Percentiles rank a stretch among this genome's conserved stretches.
Conservation (phyloP, 2,329 filamentous ascomycete species). For the Didymella glomerata region DNA sequence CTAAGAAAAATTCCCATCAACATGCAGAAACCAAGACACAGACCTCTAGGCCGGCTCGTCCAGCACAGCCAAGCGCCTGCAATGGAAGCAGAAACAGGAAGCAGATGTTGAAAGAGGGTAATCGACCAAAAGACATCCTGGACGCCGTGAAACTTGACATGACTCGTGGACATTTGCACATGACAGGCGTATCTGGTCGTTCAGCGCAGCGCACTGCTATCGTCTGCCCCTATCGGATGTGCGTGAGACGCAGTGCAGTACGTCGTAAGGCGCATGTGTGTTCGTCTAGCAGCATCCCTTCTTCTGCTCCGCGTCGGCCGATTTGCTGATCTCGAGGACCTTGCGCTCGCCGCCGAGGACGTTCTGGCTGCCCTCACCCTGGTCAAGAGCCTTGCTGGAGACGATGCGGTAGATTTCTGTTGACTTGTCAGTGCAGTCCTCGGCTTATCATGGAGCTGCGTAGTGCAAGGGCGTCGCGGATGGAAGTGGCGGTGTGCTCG, state of each 20-base stretch:
- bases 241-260: constrained; percentile 27
- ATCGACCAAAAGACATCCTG: constrained; percentile 42
- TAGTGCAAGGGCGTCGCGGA: background rate
- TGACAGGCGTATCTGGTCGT: constrained; percentile 29
- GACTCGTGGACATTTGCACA: constrained; percentile 41
- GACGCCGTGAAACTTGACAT: constrained; percentile 49
- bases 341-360: constrained; percentile 78
- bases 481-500: constrained; percentile 14
- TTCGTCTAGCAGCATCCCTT: constrained; percentile 76
- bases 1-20: constrained; percentile 34
- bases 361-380: constrained; percentile 81
- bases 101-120: constrained; percentile 41
- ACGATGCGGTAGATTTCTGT: constrained; percentile 99
- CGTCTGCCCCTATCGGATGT: constrained; percentile 14
- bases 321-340: constrained; percentile 84
- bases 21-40: constrained; percentile 45
- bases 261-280: constrained; percentile 23
- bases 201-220: constrained; percentile 28
- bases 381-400: constrained; percentile 95
- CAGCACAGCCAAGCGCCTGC: constrained; percentile 36
- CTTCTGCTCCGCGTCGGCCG: constrained; percentile 81
- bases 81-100: constrained; percentile 40
- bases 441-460: background rate
- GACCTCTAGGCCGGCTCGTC: constrained; percentile 36
- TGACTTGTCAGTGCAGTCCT: constrained; percentile 16